phyloP scores from a whole-genome alignment of 2,329 filamentous ascomycete genomes.

The Emergomyces africanus region DNA sequence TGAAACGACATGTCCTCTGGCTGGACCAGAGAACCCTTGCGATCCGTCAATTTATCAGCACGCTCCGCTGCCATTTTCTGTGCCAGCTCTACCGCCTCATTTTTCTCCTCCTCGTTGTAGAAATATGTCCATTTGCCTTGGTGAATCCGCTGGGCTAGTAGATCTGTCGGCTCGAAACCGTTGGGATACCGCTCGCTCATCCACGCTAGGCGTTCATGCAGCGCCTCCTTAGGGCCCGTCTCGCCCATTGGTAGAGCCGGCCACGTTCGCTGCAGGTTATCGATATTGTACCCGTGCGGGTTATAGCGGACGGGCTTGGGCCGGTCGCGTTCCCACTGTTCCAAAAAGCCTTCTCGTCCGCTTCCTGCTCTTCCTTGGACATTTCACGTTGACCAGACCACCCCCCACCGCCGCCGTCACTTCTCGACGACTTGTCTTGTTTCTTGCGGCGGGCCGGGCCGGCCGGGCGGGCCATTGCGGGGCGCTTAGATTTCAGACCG shows the following conservation, averaged over 20 bases:
- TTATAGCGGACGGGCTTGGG: conserved; percentile 23
- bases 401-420: not conserved
- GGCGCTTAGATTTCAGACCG: not conserved
- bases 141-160: conserved; percentile 25
- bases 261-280: conserved; percentile 26
- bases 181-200: conserved; percentile 23
- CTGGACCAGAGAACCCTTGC: conserved; percentile 26
- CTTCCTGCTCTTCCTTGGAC: conserved; percentile 5
- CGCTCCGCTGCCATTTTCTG: conserved; percentile 21
- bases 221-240: conserved; percentile 15
- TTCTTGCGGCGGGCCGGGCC: conserved; percentile 2
- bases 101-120: conserved; percentile 24
- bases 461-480: not conserved
- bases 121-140: conserved; percentile 28
- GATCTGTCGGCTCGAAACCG: conserved; percentile 23
- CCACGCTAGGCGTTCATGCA: conserved; percentile 24
- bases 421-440: conserved; percentile 9
- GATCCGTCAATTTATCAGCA: conserved; percentile 23
- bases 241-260: conserved; percentile 24
- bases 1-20: conserved; percentile 20
- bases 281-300: conserved; percentile 20
- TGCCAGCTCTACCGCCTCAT: conserved; percentile 23
- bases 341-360: conserved; percentile 19
- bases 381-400: not conserved
- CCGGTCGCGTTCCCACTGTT: conserved; percentile 19